These are phyloP conservation scores for Botryobasidium botryosum DNA, from an alignment of 768 basidiomycete species.

Conservation along the genomic window DNA sequence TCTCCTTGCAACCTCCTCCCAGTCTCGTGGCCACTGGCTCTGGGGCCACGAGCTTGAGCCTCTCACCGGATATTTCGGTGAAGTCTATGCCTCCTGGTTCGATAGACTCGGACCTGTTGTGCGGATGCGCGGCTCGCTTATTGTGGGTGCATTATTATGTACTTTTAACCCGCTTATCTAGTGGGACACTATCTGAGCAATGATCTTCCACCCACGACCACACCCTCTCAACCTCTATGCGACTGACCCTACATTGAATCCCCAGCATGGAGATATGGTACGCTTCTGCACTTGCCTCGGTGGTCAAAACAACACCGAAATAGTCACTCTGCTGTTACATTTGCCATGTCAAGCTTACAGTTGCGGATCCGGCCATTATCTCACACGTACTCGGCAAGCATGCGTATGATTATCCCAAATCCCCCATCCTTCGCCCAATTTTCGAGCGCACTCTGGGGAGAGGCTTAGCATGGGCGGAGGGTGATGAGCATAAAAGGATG, in stretches of 20 bases:
- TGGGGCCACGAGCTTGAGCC: too few species aligned
- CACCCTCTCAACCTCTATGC: background rate
- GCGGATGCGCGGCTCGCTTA: constrained; percentile 3
- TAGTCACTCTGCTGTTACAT: too few species aligned
- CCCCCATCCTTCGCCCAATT: constrained; percentile 18
- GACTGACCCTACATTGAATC: background rate
- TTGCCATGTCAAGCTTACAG: too few species aligned
- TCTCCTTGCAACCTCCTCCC: too few species aligned
- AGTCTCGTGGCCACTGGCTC: too few species aligned
- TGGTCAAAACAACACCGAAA: too few species aligned
- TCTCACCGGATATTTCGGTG: too few species aligned
- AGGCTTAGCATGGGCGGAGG: constrained; percentile 25
- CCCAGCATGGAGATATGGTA: too few species aligned
- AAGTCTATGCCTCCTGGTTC: constrained; percentile 6
- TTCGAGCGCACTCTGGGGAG: constrained; percentile 20
- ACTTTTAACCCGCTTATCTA: constrained; percentile 13
- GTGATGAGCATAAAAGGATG: constrained; percentile 21
- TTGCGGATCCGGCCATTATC: too few species aligned
- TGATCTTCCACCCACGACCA: background rate
- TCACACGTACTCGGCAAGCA: background rate
- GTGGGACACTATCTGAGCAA: too few species aligned
- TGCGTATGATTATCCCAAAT: background rate
- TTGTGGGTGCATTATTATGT: constrained; percentile 1
- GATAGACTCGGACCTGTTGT: constrained; percentile 3
- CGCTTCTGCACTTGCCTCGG: too few species aligned